Evolutionary conservation across 2,329 filamentous ascomycete species (phyloP), one percentile per base, ranked within the genome.

Genomic region (Pseudocercospora fuligena): DNA sequence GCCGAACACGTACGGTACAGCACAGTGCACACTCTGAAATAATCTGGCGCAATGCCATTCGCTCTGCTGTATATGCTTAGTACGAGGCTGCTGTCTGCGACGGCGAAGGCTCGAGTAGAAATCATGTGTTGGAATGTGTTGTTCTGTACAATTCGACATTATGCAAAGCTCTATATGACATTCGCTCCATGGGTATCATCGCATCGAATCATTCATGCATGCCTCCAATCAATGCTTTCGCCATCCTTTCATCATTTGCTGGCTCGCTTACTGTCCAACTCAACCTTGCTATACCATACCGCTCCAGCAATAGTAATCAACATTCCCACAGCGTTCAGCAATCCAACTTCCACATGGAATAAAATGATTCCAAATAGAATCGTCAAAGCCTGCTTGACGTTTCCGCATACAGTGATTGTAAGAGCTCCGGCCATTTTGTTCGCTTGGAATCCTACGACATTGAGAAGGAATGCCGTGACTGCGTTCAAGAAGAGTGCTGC

Each of bases 211-310:
- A 33, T 33, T 33, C 31, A 33, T 33, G 31, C 27, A 27, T 27
- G 27, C 27, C 27, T 27, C 6, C 27, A 33, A 9, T 33, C 9
- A 33, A 33, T 12, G 31, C 31, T 33, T 36, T 16, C 5, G 33
- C 33, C 33, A 5, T 14, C 8, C 36, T 2, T 5, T n/a, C 36
- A 40, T 40, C 16, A 40, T 40, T 40, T 40, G 36, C 23, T 54
- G 27, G 51, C 25, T 3, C 27, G 51, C 25, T 56, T 56, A n/a
- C 27, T 56, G 27, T 56, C 81, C 43, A 87, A 77, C 76, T 87
- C 86, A 16, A 86, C 84, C 72, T 84, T 84, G 77, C 84, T 86
- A 79, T 88, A 88, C 76, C 84, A 85, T 12, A 81, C 85, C 8
- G 85, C 86, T 40, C 86, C 86, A 9, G 80, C 70, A 76, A 88